Evolutionary conservation across 163 green algal genomes (phyloP).

Genomic region (Coccomyxa subellipsoidea): DNA sequence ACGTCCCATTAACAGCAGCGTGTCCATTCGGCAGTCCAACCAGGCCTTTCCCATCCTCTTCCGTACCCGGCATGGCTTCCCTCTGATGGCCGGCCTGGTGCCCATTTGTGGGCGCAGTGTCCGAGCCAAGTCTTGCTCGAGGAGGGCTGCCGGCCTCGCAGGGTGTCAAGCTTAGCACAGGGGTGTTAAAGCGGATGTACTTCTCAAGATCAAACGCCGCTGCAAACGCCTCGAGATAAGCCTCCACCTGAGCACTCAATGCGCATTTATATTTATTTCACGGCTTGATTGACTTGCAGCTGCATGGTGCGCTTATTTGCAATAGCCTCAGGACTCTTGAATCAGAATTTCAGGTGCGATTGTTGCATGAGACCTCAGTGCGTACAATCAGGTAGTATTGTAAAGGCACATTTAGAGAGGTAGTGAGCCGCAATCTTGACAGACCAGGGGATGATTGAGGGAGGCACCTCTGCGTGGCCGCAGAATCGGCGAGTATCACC

Average conservation of each 20-base stretch:
- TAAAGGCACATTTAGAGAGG: no score
- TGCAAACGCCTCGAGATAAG: slow-evolving; percentile 74
- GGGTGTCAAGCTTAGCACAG: neutral
- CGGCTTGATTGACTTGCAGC: no score
- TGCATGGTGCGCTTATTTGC: no score
- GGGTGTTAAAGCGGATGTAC: slow-evolving; percentile 35
- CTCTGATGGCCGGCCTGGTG: no score
- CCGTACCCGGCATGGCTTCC: no score
- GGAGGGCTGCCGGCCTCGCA: neutral
- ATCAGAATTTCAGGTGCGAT: no score
- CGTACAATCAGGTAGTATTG: no score
- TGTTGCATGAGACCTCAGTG: no score
- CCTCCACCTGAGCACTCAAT: slow-evolving; percentile 49
- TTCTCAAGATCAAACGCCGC: slow-evolving; percentile 50
- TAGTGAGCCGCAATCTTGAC: neutral
- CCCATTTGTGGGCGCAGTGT: no score
- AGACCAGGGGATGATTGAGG: neutral
- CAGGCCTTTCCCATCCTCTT: neutral
- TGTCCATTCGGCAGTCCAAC: neutral
- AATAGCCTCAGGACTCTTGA: no score
- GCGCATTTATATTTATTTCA: no score
- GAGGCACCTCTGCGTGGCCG: slow-evolving; percentile 44
- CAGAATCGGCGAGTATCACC: slow-evolving; percentile 62
- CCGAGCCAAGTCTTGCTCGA: no score
- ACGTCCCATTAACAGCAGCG: neutral